Conservation (phyloP, 2,329 filamentous ascomycete genomes). For the Aspergillus sp. region DNA sequence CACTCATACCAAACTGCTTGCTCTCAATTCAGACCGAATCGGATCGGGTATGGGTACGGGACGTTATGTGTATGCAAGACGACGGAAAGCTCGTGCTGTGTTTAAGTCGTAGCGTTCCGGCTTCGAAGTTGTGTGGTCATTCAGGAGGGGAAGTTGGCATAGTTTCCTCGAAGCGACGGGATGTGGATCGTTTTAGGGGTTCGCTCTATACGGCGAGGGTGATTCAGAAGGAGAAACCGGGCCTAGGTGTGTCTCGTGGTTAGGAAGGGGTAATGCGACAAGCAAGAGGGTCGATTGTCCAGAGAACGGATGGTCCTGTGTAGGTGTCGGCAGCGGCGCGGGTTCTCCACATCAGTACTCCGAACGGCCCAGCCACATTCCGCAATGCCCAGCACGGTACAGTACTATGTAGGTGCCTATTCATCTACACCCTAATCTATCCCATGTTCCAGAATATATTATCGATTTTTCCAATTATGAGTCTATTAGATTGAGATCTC, state of each 20-base stretch:
- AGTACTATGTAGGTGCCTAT: neutral
- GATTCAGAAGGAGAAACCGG: too few species aligned
- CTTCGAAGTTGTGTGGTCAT: slow-evolving; percentile 17
- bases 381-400: slow-evolving; percentile 2
- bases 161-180: slow-evolving; percentile 8
- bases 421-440: neutral
- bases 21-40: neutral
- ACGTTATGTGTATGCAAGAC: neutral
- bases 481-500: neutral
- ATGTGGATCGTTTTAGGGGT: neutral
- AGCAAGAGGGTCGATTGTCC: slow-evolving; percentile 4
- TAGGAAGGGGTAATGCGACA: slow-evolving; percentile 1
- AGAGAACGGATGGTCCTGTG: neutral
- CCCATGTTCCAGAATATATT: neutral
- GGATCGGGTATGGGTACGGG: neutral
- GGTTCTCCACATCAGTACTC: slow-evolving; percentile 8
- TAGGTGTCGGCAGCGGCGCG: neutral
- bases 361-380: slow-evolving; percentile 13
- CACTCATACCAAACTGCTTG: slow-evolving; percentile 30
- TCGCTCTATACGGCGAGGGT: neutral
- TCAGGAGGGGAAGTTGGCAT: slow-evolving; percentile 21
- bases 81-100: neutral
- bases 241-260: neutral
- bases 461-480: neutral
- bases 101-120: slow-evolving; percentile 8